Percentiles rank a stretch among this genome's conserved stretches.
Evolutionary conservation across 306 rosid species (phyloP).

Genomic region (Mimosa bimucronata): DNA sequence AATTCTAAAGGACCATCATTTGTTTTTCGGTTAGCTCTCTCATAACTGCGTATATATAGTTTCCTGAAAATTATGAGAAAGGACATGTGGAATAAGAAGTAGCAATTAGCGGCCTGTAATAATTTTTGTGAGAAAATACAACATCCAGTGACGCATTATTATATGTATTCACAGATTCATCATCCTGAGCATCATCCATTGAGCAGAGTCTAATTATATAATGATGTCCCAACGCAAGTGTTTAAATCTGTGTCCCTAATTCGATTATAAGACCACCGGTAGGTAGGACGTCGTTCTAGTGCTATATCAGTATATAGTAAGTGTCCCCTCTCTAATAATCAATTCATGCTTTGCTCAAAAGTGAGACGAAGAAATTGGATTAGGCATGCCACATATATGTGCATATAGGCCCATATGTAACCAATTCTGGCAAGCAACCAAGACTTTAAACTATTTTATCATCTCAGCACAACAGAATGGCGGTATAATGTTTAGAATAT

Average conservation of each 20-base stretch:
- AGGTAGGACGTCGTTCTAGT: slow-evolving; percentile 33
- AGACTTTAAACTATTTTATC: neutral
- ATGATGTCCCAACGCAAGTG: neutral
- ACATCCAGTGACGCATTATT: neutral
- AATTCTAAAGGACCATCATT: neutral
- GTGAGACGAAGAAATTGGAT: neutral
- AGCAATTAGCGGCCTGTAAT: neutral
- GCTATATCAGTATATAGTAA: slow-evolving; percentile 8
- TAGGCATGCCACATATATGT: neutral
- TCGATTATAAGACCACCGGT: slow-evolving; percentile 3
- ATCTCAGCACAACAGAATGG: slow-evolving; percentile 3
- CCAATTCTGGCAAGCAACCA: slow-evolving; percentile 11
- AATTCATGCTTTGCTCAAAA: slow-evolving; percentile 1
- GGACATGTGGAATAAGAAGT: neutral
- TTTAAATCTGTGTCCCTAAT: neutral
- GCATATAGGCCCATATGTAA: neutral
- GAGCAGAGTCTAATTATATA: neutral
- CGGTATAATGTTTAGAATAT: neutral
- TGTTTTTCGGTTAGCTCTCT: neutral
- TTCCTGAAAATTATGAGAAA: neutral
- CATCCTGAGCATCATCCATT: neutral
- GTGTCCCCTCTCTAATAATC: neutral
- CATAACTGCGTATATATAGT: neutral
- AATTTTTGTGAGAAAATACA: neutral
- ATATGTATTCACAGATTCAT: too few relatives aligned